Percentiles rank a stretch among this genome's conserved stretches.
Conservation (phyloP, 1,284 basidiomycete species). For the Marasmius oreades region DNA sequence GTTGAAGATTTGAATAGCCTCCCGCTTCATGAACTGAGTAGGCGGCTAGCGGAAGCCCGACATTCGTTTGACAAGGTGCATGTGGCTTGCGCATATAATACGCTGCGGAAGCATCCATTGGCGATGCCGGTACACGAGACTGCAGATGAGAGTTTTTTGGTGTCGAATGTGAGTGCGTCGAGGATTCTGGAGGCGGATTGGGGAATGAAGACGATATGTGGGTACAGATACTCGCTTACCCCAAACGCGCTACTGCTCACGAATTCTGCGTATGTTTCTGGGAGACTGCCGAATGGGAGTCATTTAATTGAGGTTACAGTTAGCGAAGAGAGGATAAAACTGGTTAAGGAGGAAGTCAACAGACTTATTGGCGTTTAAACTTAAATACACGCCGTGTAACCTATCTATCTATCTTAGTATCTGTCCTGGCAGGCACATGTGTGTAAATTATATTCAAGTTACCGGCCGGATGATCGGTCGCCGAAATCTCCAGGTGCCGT, state of each 20-base stretch:
- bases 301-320: slow-evolving; percentile 35
- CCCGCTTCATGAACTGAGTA: slow-evolving; percentile 25
- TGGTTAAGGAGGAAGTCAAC: slow-evolving; percentile 23
- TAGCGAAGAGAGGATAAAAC: slow-evolving; percentile 25
- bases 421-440: too few relatives aligned
- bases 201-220: slow-evolving; percentile 28
- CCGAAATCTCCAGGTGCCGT: too few relatives aligned
- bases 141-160: slow-evolving; percentile 31
- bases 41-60: slow-evolving; percentile 23
- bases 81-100: slow-evolving; percentile 25
- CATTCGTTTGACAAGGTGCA: slow-evolving; percentile 25
- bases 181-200: slow-evolving; percentile 36
- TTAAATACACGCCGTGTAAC: too few relatives aligned
- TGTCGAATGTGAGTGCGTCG: slow-evolving; percentile 36
- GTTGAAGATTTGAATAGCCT: slow-evolving; percentile 26
- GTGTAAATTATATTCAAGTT: too few relatives aligned
- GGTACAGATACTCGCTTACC: slow-evolving; percentile 35
- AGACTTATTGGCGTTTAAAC: background rate
- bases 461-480: too few relatives aligned
- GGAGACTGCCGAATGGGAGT: slow-evolving; percentile 31
- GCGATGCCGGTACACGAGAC: slow-evolving; percentile 28
- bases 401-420: too few relatives aligned
- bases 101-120: slow-evolving; percentile 20
- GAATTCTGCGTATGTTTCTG: slow-evolving; percentile 35
- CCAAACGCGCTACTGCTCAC: slow-evolving; percentile 30